A percentile compares a stretch with the other conserved stretches of the same genome.
Evolutionary conservation across 2,329 filamentous ascomycete species (phyloP).

Genomic region (Clonostachys sp.): DNA sequence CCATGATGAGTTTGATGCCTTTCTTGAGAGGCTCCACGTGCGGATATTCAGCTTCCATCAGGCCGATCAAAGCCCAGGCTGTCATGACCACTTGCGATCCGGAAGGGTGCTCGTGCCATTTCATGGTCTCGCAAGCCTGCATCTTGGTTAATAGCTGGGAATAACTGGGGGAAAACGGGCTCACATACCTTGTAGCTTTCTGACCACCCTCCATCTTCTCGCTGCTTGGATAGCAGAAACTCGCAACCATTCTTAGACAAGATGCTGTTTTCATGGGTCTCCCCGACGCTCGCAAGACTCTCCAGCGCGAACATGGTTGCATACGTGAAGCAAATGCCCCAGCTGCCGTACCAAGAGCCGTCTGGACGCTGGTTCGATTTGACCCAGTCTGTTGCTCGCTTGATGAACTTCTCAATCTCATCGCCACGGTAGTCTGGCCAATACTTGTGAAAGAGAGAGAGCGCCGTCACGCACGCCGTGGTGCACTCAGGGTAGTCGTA

Average conservation of each 20-base stretch:
- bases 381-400: slow-evolving; percentile 76
- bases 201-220: slow-evolving; percentile 90
- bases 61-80: slow-evolving; percentile 78
- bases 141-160: background rate
- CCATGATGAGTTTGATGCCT: slow-evolving; percentile 78
- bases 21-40: slow-evolving; percentile 66
- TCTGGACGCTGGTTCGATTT: slow-evolving; percentile 71
- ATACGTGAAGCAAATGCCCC: slow-evolving; percentile 98
- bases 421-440: slow-evolving; percentile 75
- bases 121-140: slow-evolving; percentile 70
- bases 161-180: background rate
- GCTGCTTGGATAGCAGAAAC: slow-evolving; percentile 81
- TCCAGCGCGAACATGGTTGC: slow-evolving; percentile 95
- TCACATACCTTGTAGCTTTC: slow-evolving; percentile 73
- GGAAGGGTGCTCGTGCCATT: slow-evolving; percentile 69
- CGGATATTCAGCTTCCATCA: slow-evolving; percentile 81
- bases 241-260: slow-evolving; percentile 72
- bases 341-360: slow-evolving; percentile 96
- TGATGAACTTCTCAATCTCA: slow-evolving; percentile 72
- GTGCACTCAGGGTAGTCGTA: slow-evolving; percentile 99
- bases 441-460: slow-evolving; percentile 75
- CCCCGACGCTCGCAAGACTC: slow-evolving; percentile 74
- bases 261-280: slow-evolving; percentile 72
- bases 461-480: slow-evolving; percentile 84
- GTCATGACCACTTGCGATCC: slow-evolving; percentile 92